Evolutionary conservation across 2,329 filamentous ascomycete genomes (phyloP), one percentile per base, ranked within the genome.

Genomic region (Penicillium vulpinum): DNA sequence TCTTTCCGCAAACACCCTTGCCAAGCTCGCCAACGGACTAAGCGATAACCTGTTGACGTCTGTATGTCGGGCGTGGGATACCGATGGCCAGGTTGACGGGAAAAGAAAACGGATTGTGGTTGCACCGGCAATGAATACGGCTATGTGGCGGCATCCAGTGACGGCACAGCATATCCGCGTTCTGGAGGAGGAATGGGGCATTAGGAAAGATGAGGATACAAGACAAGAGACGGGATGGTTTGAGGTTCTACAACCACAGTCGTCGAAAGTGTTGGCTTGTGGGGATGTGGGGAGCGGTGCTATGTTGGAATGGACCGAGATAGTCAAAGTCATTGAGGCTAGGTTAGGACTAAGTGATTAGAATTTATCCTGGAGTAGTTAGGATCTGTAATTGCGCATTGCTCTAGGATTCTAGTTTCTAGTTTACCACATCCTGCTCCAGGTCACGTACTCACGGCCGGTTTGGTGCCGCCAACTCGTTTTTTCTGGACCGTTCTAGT

Each of bases 141-240:
- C 87, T 6, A 96, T 96, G 92, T 95, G 89, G 88, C 79, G 81
- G 54, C 90, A 96, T 69, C 92, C 91, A 2, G 78, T 95, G 43
- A 95, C 92, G 1, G 81, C 76, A 39, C 84, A 82, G 61, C 90
- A 95, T 62, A 76, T 95, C 36, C 77, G 77, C 44, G 78, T 88
- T 0, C 77, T 96, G 31, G 82, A 87, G 59, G 82, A 88, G 40
- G 88, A 91, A 51, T 95, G 91, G 91, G 86, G 86, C 15, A 71
- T 82, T 36, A 40, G 31, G 3, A 48, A 18, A 9, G 57, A 63
- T 13, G 77, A 74, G 2, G 63, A 73, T 21, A 69, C 68, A 11
- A 69, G 55, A 7, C 53, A 63, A 7, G 55, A 59, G 8, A 66
- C 69, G 8, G 76, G 75, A 1, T 86, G 84, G 88, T 82, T 92